A percentile compares a stretch with the other conserved stretches of the same genome.
phyloP scores from a whole-genome alignment of 2,329 filamentous ascomycete genomes.

The Aplosporella prunicola region DNA sequence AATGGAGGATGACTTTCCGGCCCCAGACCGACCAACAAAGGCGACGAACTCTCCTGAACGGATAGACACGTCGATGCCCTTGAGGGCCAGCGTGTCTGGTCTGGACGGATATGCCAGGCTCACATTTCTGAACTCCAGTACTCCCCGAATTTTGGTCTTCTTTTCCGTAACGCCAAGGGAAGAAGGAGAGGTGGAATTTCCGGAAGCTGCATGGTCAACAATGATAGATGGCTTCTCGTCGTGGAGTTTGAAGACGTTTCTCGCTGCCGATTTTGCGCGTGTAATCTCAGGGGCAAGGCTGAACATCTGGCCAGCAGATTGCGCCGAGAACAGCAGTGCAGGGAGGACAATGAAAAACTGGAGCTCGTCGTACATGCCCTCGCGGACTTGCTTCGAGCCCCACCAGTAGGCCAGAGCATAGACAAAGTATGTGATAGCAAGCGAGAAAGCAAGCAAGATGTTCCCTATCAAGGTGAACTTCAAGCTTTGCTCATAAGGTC shows the following conservation, averaged over 20 bases:
- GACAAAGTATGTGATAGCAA: conserved; percentile 39
- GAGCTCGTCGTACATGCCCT: conserved; percentile 31
- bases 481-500: conserved; percentile 32
- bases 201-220: not conserved
- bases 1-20: conserved; percentile 37
- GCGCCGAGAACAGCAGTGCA: conserved; percentile 38
- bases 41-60: conserved; percentile 28
- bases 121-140: conserved; percentile 25
- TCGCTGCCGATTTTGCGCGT: conserved; percentile 35
- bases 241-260: conserved; percentile 34
- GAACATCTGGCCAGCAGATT: conserved; percentile 39
- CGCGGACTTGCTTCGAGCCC: conserved; percentile 35
- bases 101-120: conserved; percentile 25
- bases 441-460: conserved; percentile 34
- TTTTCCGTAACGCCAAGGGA: conserved; percentile 24
- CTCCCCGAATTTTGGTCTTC: conserved; percentile 33
- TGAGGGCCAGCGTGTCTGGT: conserved; percentile 24
- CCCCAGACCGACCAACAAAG: conserved; percentile 37
- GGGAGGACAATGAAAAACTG: conserved; percentile 39
- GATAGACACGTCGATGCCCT: conserved; percentile 32
- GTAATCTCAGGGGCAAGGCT: conserved; percentile 37
- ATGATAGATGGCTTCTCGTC: conserved; percentile 33
- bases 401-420: conserved; percentile 43
- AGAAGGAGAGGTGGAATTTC: not conserved
- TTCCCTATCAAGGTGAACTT: conserved; percentile 33